Base-by-base conservation (phyloP, 108 stramenopile genomes). In the Fragilaria radians region DNA sequence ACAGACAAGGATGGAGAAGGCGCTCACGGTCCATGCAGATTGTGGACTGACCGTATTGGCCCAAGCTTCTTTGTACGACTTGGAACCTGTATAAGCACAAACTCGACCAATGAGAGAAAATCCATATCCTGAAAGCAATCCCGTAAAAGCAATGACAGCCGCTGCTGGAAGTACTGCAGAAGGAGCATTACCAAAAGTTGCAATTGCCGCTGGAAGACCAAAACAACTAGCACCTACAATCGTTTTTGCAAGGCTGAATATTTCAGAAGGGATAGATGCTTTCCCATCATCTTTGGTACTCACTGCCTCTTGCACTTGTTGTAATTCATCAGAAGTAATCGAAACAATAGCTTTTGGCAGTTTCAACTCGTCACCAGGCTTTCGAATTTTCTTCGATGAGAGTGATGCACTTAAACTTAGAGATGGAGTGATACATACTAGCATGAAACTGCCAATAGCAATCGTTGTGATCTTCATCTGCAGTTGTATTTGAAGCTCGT, bases 201-300 rank as follows among this genome's bases (percentile, higher is more conserved):
- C 96, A 33, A 95, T 83, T 23, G 94, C 96, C 32, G 84, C 88
- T 22, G 96, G 96, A 48, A 96, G 75, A 58, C 86, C 74, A 11
- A 96, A 78, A 28, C 93, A 91, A 9, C 96, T 94, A 18, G 91
- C 93, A 22, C 95, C 95, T 24, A 91, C 86, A 60, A 95, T 81
- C 48, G 82, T 87, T 86, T 96, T 96, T 59, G 90, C 91, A 46
- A 96, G 75, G 63, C 94, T 95, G 72, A 95, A 87, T 45, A 87
- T 70, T 52, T 86, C 79, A 54, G 65, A 80, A 46, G 74, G 36
- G 14, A 42, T 42, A 11, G 36, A 11, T 42, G 36, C 36, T 14
- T 42, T 42, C 11, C 36, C 36, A 14, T 42, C 36, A 42, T 42
- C 36, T 42, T 11, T 14, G 7, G 14, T 14, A n/a, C n/a, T n/a